phyloP scores from a whole-genome alignment of 176 grass and related monocot genomes.

The Aegilops bicornis region DNA sequence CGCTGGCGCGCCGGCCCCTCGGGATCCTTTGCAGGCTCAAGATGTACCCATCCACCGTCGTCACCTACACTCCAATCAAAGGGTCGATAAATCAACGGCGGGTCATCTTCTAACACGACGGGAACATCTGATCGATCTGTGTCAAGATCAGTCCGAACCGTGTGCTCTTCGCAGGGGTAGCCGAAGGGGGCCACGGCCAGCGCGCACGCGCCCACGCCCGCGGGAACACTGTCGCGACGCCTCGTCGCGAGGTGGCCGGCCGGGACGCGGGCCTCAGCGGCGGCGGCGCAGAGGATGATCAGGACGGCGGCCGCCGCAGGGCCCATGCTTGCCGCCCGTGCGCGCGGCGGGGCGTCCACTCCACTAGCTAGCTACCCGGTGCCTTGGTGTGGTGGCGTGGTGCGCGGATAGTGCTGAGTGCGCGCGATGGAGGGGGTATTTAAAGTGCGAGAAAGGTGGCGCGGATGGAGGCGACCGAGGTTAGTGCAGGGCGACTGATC shows the following conservation, averaged over 20 bases:
- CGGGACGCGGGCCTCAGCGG: background rate
- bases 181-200: slow-evolving; percentile 48
- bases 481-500: background rate
- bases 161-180: slow-evolving; percentile 75
- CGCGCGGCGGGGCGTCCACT: too few relatives aligned
- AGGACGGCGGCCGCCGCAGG: background rate
- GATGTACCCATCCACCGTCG: slow-evolving; percentile 78
- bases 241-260: background rate
- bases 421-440: background rate
- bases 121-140: background rate
- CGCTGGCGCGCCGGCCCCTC: slow-evolving; percentile 12
- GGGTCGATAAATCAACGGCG: background rate
- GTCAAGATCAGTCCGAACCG: slow-evolving; percentile 23
- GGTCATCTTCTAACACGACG: background rate
- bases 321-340: background rate
- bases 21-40: slow-evolving; percentile 74
- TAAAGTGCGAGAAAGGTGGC: background rate
- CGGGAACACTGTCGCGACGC: slow-evolving; percentile 1
- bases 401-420: background rate
- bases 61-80: slow-evolving; percentile 33
- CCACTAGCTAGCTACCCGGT: background rate
- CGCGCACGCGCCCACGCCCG: slow-evolving; percentile 35
- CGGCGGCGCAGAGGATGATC: background rate
- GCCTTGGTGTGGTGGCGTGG: background rate
- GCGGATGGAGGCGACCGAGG: background rate